Base-by-base conservation (phyloP, 805 yeast species). In the Pichia deserticola region DNA sequence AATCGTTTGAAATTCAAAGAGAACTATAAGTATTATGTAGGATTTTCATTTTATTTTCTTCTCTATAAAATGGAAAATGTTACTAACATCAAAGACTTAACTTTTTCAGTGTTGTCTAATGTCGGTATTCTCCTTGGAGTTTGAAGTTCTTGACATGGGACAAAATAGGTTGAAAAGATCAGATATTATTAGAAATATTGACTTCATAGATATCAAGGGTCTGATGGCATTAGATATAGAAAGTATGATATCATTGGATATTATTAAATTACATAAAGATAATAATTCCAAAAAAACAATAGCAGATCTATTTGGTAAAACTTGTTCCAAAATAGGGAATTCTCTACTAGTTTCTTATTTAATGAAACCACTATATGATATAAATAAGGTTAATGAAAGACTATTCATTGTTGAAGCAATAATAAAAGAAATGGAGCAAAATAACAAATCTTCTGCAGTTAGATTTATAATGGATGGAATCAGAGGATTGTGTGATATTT, bases 281-380 rank as follows among this genome's bases (percentile, higher is more conserved):
- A 55, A 53, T 6, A 25, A 42, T 47, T 39, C 53, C 50, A 52
- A 44, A 38, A 47, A 15, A 7, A 56, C 55, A 8, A 52, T 60
- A 4, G 54, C 57, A 39, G 52, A 60, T 39, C 25, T 64, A 7
- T 29, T 67, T 13, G 54, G 59, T 44, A 51, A 47, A 25, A 63
- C 69, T 1, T 56, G 56, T 30, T 60, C 75, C 0, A 58, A 57
- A 9, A 48, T 60, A 11, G 72, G 76, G 0, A 55, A 52, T 32
- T 54, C 58, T 28, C 53, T 63, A 1, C 44, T 74, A n/a, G 57
- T 51, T 11, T 52, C 62, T 1, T 70, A 72, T 71, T 54, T 74
- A 10, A 35, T 57, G 3, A 57, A 67, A 13, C 78, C 78, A 0
- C 50, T 68, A 4, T 53, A 61, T 1, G 58, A 64, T n/a, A 47